These are phyloP conservation scores for Filosporella fistucella DNA, from an alignment of 495 filamentous ascomycete species.

Conservation along the genomic window DNA sequence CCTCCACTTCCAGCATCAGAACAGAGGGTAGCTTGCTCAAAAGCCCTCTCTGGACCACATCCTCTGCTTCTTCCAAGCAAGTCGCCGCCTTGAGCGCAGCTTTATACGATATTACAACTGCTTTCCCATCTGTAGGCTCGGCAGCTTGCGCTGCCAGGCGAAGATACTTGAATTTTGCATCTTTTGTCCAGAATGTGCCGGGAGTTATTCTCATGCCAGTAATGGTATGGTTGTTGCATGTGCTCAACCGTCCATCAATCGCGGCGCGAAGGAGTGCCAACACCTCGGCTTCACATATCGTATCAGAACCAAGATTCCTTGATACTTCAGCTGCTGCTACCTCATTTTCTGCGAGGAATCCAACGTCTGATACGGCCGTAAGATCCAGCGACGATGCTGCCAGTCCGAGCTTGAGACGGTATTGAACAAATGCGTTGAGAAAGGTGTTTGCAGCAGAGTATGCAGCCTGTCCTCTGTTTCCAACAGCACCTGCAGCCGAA, in stretches of 20 bases:
- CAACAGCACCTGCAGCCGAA: background rate
- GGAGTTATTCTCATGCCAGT: constrained; percentile 47
- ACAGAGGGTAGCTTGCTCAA: constrained; percentile 43
- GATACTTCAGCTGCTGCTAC: constrained; percentile 41
- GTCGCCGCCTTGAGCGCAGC: constrained; percentile 36
- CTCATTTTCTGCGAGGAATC: constrained; percentile 17
- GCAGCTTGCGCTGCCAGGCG: constrained; percentile 38
- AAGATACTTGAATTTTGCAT: constrained; percentile 48
- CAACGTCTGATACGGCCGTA: constrained; percentile 33
- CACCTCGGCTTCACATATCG: constrained; percentile 47
- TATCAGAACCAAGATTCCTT: constrained; percentile 42
- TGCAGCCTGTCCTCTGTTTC: background rate
- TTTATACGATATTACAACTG: constrained; percentile 32
- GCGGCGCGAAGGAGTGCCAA: constrained; percentile 41
- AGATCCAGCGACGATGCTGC: constrained; percentile 39
- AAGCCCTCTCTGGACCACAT: constrained; percentile 38
- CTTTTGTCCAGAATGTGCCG: constrained; percentile 39
- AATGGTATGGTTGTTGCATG: constrained; percentile 44
- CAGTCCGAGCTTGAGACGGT: background rate
- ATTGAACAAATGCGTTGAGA: background rate
- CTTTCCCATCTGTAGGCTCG: constrained; percentile 19
- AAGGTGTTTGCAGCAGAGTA: background rate
- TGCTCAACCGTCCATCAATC: constrained; percentile 31
- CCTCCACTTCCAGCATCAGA: constrained; percentile 46
- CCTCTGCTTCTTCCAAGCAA: constrained; percentile 37